A percentile compares a stretch with the other conserved stretches of the same genome.
phyloP scores from a whole-genome alignment of 2,329 filamentous ascomycete species.

The Verticillium nubilum region DNA sequence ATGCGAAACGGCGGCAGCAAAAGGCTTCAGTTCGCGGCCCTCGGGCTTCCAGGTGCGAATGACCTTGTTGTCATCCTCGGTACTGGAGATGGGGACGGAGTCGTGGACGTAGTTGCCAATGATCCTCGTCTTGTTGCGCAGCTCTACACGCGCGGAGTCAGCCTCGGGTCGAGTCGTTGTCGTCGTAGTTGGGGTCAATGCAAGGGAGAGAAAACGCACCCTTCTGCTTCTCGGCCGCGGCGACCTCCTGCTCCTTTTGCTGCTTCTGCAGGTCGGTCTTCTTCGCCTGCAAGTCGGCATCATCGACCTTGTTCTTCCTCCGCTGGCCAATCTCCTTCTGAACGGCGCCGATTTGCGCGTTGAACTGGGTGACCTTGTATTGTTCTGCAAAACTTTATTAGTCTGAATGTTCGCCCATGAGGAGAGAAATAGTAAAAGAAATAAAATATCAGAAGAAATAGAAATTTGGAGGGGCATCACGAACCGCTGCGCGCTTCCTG shows the following conservation, averaged over 20 bases:
- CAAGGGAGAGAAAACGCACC: not conserved
- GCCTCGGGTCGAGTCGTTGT: not conserved
- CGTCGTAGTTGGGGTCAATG: not conserved
- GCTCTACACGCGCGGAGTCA: slow-evolving; percentile 14
- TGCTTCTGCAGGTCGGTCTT: slow-evolving; percentile 74
- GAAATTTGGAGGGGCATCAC: no score
- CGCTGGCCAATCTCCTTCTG: slow-evolving; percentile 88
- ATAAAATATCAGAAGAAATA: not conserved
- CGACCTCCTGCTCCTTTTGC: slow-evolving; percentile 73
- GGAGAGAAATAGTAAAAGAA: not conserved
- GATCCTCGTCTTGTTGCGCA: slow-evolving; percentile 74
- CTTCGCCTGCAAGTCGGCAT: slow-evolving; percentile 70
- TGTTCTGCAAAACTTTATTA: slow-evolving; percentile 42
- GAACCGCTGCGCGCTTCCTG: slow-evolving; percentile 46
- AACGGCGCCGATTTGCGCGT: slow-evolving; percentile 77
- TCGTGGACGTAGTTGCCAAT: slow-evolving; percentile 92
- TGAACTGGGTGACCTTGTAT: slow-evolving; percentile 74
- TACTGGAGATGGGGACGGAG: slow-evolving; percentile 75
- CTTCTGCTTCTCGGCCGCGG: slow-evolving; percentile 67
- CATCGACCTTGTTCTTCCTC: slow-evolving; percentile 93
- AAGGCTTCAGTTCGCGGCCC: slow-evolving; percentile 63
- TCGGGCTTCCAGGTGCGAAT: slow-evolving; percentile 78
- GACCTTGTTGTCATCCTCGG: slow-evolving; percentile 78
- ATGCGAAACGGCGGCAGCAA: slow-evolving; percentile 68
- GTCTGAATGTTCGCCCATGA: not conserved